phyloP scores from a whole-genome alignment of 352 stramenopile species.

The Phytophthora rubi region DNA sequence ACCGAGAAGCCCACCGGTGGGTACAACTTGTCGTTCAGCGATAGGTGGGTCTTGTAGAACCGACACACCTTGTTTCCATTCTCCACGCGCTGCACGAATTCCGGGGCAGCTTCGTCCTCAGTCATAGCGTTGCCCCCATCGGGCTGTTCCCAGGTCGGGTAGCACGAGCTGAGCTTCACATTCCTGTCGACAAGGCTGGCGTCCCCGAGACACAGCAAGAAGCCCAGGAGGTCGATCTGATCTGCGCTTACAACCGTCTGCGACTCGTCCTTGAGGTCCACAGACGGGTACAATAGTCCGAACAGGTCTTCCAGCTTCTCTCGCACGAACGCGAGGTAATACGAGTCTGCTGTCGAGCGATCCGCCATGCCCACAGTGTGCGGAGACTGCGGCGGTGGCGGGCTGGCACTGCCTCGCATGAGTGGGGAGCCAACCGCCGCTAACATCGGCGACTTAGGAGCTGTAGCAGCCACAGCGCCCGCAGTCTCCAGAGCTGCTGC shows the following conservation, averaged over 20 bases:
- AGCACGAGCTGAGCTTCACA: conserved; percentile 67
- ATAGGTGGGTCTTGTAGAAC: conserved; percentile 79
- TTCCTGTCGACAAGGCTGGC: conserved; percentile 56
- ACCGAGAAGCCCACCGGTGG: conserved; percentile 77
- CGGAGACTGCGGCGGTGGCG: conserved; percentile 68
- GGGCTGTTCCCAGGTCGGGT: conserved; percentile 64
- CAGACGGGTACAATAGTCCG: conserved; percentile 66
- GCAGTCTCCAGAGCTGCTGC: conserved; percentile 44
- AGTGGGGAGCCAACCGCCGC: conserved; percentile 53
- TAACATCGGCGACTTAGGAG: conserved; percentile 35
- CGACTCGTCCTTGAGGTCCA: conserved; percentile 58
- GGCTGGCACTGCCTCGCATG: conserved; percentile 62
- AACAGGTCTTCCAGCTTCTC: conserved; percentile 85
- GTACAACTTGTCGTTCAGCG: conserved; percentile 84
- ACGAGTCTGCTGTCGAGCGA: conserved; percentile 77
- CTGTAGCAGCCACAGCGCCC: conserved; percentile 20
- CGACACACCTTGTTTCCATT: conserved; percentile 69
- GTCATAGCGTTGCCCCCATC: conserved; percentile 18
- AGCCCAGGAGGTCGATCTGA: conserved; percentile 76
- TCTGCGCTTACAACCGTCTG: conserved; percentile 61
- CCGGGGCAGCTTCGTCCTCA: conserved; percentile 22
- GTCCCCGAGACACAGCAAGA: conserved; percentile 70
- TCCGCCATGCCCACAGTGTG: conserved; percentile 83
- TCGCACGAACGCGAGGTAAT: conserved; percentile 82
- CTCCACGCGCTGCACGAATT: conserved; percentile 42